Base-by-base conservation (phyloP, 208 protist genomes). In the Acanthamoeba triangularis region DNA sequence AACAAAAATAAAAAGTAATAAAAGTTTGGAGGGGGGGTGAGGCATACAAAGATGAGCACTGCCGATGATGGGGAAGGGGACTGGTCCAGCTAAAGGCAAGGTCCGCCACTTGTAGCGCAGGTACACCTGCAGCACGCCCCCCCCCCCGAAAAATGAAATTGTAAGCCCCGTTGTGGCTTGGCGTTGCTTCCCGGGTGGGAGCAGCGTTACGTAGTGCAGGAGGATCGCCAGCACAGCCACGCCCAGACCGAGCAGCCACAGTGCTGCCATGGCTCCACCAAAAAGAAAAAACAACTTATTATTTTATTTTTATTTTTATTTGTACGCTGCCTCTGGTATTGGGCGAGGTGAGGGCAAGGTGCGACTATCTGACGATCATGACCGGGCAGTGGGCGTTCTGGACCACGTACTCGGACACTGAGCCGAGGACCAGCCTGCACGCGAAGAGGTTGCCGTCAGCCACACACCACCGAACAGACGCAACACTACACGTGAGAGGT, bases 361-460 rank as follows among this genome's bases (percentile, higher is more conserved):
- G n/a, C n/a, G n/a, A n/a, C 59, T 65, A 65, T 65, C 69, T 78
- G 37, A 78, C 69, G 16, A 78, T 41, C 69, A 78, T 78, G 2
- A 78, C 69, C 11, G 69, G 69, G 20, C 69, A 78, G 47, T 78
- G 69, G 16, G 69, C 69, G 30, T 78, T 35, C 69, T 78, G 33
- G 16, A 78, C 69, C 11, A 78, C 69, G 37, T 78, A 44, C 30
- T 78, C 69, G 37, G 69, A 78, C 37, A 78, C 69, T 7, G 69
- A 78, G 2, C 69, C 69, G n/a, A 78, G 69, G 2, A 78, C 69
- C n/a, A 78, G 69, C 20, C 69, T 78, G 69, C 37, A 20, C 16
- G 69, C 49, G 14, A 54, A 54, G 7, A 54, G 16, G 1, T 67
- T 18, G 16, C 28, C 16, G 61, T 67, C 16, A 67, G 61, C 16